Evolutionary conservation across 169 alveolate species (phyloP).

Genomic region (Eimeria mitis): DNA sequence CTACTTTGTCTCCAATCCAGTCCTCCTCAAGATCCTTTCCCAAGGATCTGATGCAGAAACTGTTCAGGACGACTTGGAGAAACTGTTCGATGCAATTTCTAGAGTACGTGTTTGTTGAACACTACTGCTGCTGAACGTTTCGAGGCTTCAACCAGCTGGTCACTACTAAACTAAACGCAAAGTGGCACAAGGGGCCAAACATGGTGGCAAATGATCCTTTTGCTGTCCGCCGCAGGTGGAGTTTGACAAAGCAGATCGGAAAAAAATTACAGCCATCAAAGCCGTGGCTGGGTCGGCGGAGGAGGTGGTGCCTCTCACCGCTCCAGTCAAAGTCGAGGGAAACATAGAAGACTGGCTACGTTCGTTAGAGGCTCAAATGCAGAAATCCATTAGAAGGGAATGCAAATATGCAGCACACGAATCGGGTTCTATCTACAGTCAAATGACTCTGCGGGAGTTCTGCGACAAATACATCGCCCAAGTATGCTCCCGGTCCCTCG

Average conservation of each 20-base stretch:
- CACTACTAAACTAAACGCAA: neutral
- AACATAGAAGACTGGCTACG: conserved; percentile 98
- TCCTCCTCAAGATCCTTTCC: conserved; percentile 96
- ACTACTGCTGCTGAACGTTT: neutral
- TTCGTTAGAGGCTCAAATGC: conserved; percentile 95
- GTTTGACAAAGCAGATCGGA: conserved; percentile 90
- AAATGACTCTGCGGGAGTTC: conserved; percentile 93
- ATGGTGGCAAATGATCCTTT: neutral
- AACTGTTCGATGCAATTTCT: conserved; percentile 97
- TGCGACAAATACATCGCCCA: conserved; percentile 95
- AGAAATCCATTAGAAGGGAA: conserved; percentile 92
- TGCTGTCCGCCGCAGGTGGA: conserved; percentile 54
- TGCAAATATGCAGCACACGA: conserved; percentile 90
- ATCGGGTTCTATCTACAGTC: conserved; percentile 89
- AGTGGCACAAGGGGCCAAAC: neutral
- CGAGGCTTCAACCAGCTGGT: neutral
- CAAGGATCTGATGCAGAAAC: conserved; percentile 98
- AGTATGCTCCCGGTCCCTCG: conserved; percentile 80
- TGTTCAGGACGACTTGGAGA: conserved; percentile 97
- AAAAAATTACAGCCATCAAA: conserved; percentile 90
- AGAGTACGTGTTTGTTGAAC: conserved; percentile 87
- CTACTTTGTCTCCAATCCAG: conserved; percentile 98
- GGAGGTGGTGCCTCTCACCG: conserved; percentile 93
- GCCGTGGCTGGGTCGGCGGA: conserved; percentile 89
- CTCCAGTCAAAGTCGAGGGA: conserved; percentile 97